These are phyloP conservation scores for Apiospora sp. DNA, from an alignment of 2,329 filamentous ascomycete species.

Conservation along the genomic window DNA sequence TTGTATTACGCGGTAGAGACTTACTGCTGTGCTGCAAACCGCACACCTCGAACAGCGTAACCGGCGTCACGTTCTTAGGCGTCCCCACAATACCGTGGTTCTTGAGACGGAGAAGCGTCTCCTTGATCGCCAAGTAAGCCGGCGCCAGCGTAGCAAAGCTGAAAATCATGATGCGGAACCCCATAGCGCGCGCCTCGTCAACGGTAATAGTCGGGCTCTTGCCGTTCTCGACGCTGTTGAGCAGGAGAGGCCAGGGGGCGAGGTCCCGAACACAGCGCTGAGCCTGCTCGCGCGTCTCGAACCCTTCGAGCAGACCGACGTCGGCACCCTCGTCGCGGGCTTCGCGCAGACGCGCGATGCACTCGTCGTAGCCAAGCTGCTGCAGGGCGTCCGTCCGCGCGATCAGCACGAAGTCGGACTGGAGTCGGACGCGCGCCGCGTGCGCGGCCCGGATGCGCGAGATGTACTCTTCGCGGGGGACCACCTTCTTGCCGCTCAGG, in stretches of 20 bases:
- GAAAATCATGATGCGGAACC: conserved; percentile 67
- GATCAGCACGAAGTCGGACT: conserved; percentile 69
- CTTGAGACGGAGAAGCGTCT: conserved; percentile 48
- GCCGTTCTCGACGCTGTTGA: conserved; percentile 66
- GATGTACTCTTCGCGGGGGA: conserved; percentile 57
- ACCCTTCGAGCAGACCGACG: conserved; percentile 66
- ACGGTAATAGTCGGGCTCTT: conserved; percentile 61
- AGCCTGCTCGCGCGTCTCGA: conserved; percentile 59
- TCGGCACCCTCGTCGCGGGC: conserved; percentile 66
- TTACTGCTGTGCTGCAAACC: conserved; percentile 40
- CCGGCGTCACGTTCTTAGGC: conserved; percentile 39
- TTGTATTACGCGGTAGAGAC: neutral
- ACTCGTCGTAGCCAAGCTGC: conserved; percentile 63
- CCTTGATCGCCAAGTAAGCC: conserved; percentile 52
- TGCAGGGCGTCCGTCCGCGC: conserved; percentile 70
- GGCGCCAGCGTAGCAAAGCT: conserved; percentile 58
- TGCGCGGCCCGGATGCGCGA: conserved; percentile 64
- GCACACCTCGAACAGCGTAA: conserved; percentile 43
- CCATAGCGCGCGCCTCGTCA: conserved; percentile 60
- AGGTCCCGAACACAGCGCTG: conserved; percentile 54
- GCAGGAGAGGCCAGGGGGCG: conserved; percentile 57
- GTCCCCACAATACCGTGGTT: conserved; percentile 41
- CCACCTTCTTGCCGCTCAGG: conserved; percentile 67
- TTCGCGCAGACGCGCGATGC: conserved; percentile 56
- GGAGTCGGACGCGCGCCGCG: conserved; percentile 54